Conservation (phyloP, 2,329 filamentous ascomycete species). For the Xylariaceae sp. region DNA sequence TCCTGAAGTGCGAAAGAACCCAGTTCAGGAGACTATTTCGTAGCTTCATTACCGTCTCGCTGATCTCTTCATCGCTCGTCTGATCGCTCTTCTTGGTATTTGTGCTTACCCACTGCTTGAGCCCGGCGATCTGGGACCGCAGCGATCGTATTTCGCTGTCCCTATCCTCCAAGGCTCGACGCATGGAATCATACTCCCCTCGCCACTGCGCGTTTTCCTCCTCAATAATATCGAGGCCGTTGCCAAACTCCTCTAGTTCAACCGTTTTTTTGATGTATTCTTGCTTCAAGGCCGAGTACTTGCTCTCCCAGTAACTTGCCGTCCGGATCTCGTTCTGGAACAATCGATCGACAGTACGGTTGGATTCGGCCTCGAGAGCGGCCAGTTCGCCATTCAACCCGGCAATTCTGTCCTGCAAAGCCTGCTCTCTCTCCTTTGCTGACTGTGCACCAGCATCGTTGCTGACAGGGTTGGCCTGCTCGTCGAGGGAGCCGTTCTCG, state of each 20-base stretch:
- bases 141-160: conserved; percentile 53
- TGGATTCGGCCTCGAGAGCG: conserved; percentile 49
- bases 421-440: conserved; percentile 27
- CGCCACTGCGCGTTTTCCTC: conserved; percentile 46
- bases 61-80: conserved; percentile 61
- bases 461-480: conserved; percentile 17
- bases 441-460: conserved; percentile 22
- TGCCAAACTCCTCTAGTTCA: conserved; percentile 45
- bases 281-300: conserved; percentile 48
- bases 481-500: conserved; percentile 25
- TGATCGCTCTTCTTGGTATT: conserved; percentile 58
- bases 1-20: conserved; percentile 64
- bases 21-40: conserved; percentile 68
- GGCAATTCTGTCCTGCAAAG: conserved; percentile 44
- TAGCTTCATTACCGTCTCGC: conserved; percentile 54
- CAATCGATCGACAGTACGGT: conserved; percentile 47
- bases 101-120: conserved; percentile 68
- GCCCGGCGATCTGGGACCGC: conserved; percentile 55
- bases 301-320: conserved; percentile 52
- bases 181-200: conserved; percentile 43
- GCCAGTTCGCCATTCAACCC: conserved; percentile 48
- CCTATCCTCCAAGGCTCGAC: conserved; percentile 41
- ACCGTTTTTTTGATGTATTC: conserved; percentile 48
- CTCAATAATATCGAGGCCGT: conserved; percentile 44
- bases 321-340: conserved; percentile 51